phyloP scores from a whole-genome alignment of 1,284 basidiomycete genomes.

The Microbotryum saponariae region DNA sequence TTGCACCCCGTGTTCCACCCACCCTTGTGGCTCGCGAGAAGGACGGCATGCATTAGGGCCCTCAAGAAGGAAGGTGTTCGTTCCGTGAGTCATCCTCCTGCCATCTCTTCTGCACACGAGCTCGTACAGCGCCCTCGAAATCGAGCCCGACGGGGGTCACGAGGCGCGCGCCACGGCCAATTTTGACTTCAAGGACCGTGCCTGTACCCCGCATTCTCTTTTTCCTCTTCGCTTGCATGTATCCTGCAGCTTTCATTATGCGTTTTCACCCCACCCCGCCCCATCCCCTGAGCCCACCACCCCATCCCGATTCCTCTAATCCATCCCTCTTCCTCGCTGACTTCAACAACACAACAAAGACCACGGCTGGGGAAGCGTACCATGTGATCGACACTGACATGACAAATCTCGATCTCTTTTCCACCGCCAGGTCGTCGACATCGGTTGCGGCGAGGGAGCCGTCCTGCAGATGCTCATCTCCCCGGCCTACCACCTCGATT shows the following conservation, averaged over 20 bases:
- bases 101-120: not conserved
- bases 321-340: no score
- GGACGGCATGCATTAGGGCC: conserved; percentile 61
- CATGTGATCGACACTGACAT: no score
- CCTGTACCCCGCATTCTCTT: no score
- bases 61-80: conserved; percentile 55
- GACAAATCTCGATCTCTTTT: not conserved
- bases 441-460: conserved; percentile 70
- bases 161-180: not conserved
- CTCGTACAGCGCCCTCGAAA: not conserved
- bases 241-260: no score
- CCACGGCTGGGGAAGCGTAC: no score
- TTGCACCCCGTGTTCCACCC: conserved; percentile 51
- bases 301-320: no score
- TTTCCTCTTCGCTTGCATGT: no score
- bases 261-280: no score
- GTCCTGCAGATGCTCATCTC: conserved; percentile 61
- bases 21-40: conserved; percentile 59
- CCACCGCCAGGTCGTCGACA: conserved; percentile 57
- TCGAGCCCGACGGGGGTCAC: not conserved
- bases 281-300: no score
- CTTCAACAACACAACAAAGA: no score
- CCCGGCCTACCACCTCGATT: conserved; percentile 57
- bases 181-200: not conserved
- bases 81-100: conserved; percentile 46